Conservation (phyloP, 371 early-diverging fungal species). For the Mortierella sp. region DNA sequence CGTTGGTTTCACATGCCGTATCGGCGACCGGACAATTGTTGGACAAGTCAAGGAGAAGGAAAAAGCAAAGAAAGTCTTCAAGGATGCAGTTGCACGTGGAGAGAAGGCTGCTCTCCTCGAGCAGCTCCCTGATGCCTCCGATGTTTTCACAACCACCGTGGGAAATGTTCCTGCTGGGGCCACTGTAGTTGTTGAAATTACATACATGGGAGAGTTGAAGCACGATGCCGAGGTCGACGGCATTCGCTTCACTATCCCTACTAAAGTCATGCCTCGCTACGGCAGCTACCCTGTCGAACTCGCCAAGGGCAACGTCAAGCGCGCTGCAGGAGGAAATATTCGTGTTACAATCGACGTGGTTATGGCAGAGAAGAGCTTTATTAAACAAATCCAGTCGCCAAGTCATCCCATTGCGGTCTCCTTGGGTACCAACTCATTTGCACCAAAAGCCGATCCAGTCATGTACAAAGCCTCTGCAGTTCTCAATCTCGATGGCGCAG, state of each 20-base stretch:
- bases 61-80: constrained; percentile 22
- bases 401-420: constrained; percentile 30
- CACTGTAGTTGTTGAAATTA: constrained; percentile 54
- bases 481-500: constrained; percentile 15
- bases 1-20: constrained; percentile 24
- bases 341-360: constrained; percentile 19
- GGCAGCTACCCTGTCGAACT: constrained; percentile 25
- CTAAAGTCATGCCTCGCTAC: constrained; percentile 57
- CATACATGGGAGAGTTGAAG: constrained; percentile 58
- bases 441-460: constrained; percentile 26
- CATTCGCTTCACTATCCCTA: constrained; percentile 60
- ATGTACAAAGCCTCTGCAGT: constrained; percentile 26
- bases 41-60: constrained; percentile 35
- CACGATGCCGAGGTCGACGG: constrained; percentile 60
- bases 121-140: constrained; percentile 21
- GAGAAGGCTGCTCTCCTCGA: constrained; percentile 24
- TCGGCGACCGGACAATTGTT: constrained; percentile 26
- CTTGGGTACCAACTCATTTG: constrained; percentile 34
- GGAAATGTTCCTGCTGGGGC: constrained; percentile 30
- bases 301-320: neutral
- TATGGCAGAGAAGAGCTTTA: constrained; percentile 18
- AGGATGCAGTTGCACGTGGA: constrained; percentile 23
- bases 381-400: constrained; percentile 37
- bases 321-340: neutral
- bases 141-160: constrained; percentile 29